A percentile compares a stretch with the other conserved stretches of the same genome.
Evolutionary conservation across 305 asterid genomes (phyloP).

Genomic region (Stenogyne calaminthoides): DNA sequence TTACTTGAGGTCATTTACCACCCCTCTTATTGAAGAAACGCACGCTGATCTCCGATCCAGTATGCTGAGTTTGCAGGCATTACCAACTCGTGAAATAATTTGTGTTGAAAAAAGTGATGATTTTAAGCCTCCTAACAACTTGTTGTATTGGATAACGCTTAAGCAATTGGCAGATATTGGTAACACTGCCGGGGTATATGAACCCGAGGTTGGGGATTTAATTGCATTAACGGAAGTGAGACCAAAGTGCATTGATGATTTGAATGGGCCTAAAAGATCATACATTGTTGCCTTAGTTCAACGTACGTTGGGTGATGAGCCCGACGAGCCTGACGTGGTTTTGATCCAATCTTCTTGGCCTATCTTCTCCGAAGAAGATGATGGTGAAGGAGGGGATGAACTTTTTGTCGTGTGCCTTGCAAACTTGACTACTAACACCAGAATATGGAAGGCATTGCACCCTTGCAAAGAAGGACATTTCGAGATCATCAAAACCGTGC

Average conservation of each 20-base stretch:
- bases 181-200: neutral
- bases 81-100: slow-evolving; percentile 36
- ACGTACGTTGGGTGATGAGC: neutral
- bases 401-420: slow-evolving; percentile 49
- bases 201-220: slow-evolving; percentile 47
- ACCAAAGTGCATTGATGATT: slow-evolving; percentile 43
- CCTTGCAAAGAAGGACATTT: slow-evolving; percentile 18
- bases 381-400: neutral
- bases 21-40: slow-evolving; percentile 54
- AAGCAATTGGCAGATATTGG: neutral
- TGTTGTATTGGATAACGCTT: slow-evolving; percentile 25
- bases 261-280: slow-evolving; percentile 39
- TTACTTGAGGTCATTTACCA: slow-evolving; percentile 40
- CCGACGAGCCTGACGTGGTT: neutral
- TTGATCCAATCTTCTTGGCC: slow-evolving; percentile 30
- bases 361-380: slow-evolving; percentile 13
- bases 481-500: slow-evolving; percentile 37
- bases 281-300: slow-evolving; percentile 38
- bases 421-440: slow-evolving; percentile 47
- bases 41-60: slow-evolving; percentile 48
- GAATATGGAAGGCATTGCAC: slow-evolving; percentile 52
- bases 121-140: slow-evolving; percentile 17
- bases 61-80: slow-evolving; percentile 15
- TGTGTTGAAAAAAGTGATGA: slow-evolving; percentile 4
- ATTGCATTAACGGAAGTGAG: slow-evolving; percentile 44